These are phyloP conservation scores for Medicago lupulina DNA, from an alignment of 306 rosid genomes.

Conservation along the genomic window DNA sequence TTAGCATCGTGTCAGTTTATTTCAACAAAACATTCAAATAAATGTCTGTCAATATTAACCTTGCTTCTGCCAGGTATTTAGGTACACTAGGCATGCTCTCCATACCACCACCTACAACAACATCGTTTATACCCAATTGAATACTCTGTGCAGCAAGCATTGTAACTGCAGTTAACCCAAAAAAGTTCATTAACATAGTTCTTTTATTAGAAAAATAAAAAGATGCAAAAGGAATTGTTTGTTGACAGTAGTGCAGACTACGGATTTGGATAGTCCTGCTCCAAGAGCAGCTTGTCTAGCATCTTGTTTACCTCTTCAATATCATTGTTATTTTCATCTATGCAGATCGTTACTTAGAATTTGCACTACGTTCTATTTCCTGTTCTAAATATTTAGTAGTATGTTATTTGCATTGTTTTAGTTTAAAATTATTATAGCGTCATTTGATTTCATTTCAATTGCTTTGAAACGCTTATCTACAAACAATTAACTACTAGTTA, in stretches of 20 bases:
- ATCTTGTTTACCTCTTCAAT: too few relatives aligned
- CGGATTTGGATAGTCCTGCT: conserved; percentile 90
- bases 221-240: not conserved
- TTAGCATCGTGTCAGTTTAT: conserved; percentile 45
- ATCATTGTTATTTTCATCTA: too few relatives aligned
- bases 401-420: too few relatives aligned
- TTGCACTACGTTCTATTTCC: too few relatives aligned
- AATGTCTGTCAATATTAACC: conserved; percentile 56
- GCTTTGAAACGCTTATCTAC: too few relatives aligned
- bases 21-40: conserved; percentile 29
- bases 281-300: conserved; percentile 99
- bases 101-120: conserved; percentile 99
- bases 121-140: conserved; percentile 90
- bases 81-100: conserved; percentile 98
- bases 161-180: conserved; percentile 66
- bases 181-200: not conserved
- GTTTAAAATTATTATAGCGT: too few relatives aligned
- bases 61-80: conserved; percentile 94
- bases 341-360: too few relatives aligned
- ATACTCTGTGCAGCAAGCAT: conserved; percentile 98
- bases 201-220: not conserved
- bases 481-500: too few relatives aligned
- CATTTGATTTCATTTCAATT: too few relatives aligned
- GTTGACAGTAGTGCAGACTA: conserved; percentile 66
- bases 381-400: too few relatives aligned